These are phyloP conservation scores for Pueraria montana DNA, from an alignment of 306 rosid genomes.

Conservation along the genomic window DNA sequence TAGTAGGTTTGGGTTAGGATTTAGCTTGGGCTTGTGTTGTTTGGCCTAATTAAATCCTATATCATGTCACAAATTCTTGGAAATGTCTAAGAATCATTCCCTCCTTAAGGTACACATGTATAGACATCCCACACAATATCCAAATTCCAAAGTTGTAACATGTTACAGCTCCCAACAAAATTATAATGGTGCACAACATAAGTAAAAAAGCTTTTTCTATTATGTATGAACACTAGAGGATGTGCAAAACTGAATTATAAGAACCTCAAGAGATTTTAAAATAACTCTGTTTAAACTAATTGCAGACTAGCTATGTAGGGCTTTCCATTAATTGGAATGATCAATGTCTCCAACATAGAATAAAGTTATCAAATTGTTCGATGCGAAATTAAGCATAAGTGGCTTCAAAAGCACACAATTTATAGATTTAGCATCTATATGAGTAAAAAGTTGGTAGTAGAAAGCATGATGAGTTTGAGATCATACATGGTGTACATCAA, in stretches of 20 bases:
- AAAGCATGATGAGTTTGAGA: slow-evolving; percentile 36
- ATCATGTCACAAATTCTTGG: slow-evolving; percentile 23
- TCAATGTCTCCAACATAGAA: slow-evolving; percentile 16
- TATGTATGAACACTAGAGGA: slow-evolving; percentile 24
- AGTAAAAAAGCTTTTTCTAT: neutral
- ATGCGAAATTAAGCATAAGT: slow-evolving; percentile 25
- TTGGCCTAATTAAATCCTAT: slow-evolving; percentile 20
- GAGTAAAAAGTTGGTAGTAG: slow-evolving; percentile 33
- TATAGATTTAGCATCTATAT: slow-evolving; percentile 21
- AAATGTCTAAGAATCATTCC: slow-evolving; percentile 3
- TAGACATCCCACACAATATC: slow-evolving; percentile 28
- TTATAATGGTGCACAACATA: slow-evolving; percentile 11
- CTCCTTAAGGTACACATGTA: slow-evolving; percentile 7
- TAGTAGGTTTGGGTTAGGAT: slow-evolving; percentile 14
- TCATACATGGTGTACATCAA: slow-evolving; percentile 95
- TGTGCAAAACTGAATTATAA: slow-evolving; percentile 22
- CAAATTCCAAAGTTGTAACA: slow-evolving; percentile 32
- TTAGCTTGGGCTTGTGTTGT: slow-evolving; percentile 30
- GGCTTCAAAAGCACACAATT: slow-evolving; percentile 39
- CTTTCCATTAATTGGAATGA: slow-evolving; percentile 33
- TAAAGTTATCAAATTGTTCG: slow-evolving; percentile 7
- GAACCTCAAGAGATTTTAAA: slow-evolving; percentile 28
- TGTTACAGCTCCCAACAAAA: slow-evolving; percentile 14
- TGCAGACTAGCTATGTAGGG: neutral
- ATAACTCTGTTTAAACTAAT: slow-evolving; percentile 18